Evolutionary conservation across 345 rosid genomes (phyloP), one percentile per base, ranked within the genome.

Genomic region (Linum lewisii): DNA sequence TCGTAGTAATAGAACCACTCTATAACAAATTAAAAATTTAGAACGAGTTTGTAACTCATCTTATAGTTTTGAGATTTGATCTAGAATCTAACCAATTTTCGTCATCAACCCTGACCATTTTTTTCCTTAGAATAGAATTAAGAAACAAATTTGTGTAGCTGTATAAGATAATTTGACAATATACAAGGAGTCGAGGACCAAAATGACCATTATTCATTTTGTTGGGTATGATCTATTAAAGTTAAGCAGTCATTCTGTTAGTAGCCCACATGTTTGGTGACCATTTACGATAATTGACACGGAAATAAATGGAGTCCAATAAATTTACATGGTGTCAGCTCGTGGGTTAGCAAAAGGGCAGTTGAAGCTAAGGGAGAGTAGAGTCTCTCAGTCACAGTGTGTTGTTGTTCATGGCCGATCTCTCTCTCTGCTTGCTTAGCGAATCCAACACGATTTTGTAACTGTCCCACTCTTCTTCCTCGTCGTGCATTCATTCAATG

Each of bases 271-370:
- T n/a, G n/a, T 61, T 56, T 67, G 42, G 58, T 45, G n/a, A 67
- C 51, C 55, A 37, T 49, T 62, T 32, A 29, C 1, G 34, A 29
- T 29, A 29, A 29, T 29, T 29, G 1, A 29, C 34, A 8, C 34
- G 34, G 34, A 29, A 29, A 29, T 29, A 29, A 29, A 29, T 29
- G 34, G 45, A 68, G 71, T 74, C 34, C 7, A 29, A 29, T 63
- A 77, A 77, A 70, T 77, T 78, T 72, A 57, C 56, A 61, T 61
- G 70, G 65, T 75, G 79, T 77, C 84, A 75, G 79, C 76, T 74
- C 75, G 75, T 79, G 70, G 71, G 34, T 29, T 65, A 66, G 19
- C 6, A 37, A 29, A 15, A 32, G 16, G 34, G 34, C 34, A 29
- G 34, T 29, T 29, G 34, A 29, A 29, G 34, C 7, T 29, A 29